Evolutionary conservation across 2,329 filamentous ascomycete genomes (phyloP).

Genomic region (Zymoseptoria tritici): DNA sequence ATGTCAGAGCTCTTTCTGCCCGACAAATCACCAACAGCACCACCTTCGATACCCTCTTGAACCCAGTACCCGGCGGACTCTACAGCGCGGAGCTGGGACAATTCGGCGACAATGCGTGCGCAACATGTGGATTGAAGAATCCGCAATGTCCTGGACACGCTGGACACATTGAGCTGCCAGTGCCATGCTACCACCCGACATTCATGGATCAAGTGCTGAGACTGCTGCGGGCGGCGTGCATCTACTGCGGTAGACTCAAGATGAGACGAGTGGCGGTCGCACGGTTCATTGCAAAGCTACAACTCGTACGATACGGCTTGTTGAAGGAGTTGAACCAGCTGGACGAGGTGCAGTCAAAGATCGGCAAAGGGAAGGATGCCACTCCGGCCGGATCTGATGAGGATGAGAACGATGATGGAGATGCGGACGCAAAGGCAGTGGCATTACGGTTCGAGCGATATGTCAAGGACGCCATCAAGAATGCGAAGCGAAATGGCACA

Average conservation of each 20-base stretch:
- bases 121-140: constrained; percentile 81
- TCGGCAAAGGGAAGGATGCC: constrained; percentile 7
- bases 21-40: constrained; percentile 87
- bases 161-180: constrained; percentile 90
- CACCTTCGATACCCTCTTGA: constrained; percentile 88
- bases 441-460: constrained; percentile 56
- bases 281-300: constrained; percentile 74
- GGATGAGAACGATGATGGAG: constrained; percentile 55
- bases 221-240: constrained; percentile 77
- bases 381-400: constrained; percentile 31
- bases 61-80: constrained; percentile 81
- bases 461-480: constrained; percentile 63
- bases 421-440: constrained; percentile 49
- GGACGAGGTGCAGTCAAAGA: constrained; percentile 35
- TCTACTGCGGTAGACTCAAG: constrained; percentile 82
- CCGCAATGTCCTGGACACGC: constrained; percentile 79
- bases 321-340: constrained; percentile 56
- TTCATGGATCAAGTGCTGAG: constrained; percentile 90
- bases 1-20: constrained; percentile 84
- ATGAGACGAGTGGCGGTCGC: constrained; percentile 70
- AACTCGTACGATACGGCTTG: constrained; percentile 76
- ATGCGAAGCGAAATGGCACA: constrained; percentile 44
- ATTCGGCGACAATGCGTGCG: constrained; percentile 77
- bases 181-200: constrained; percentile 90
- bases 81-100: constrained; percentile 89